phyloP scores from a whole-genome alignment of 176 grass and related monocot species.

The Dendrocalamus sinicus region DNA sequence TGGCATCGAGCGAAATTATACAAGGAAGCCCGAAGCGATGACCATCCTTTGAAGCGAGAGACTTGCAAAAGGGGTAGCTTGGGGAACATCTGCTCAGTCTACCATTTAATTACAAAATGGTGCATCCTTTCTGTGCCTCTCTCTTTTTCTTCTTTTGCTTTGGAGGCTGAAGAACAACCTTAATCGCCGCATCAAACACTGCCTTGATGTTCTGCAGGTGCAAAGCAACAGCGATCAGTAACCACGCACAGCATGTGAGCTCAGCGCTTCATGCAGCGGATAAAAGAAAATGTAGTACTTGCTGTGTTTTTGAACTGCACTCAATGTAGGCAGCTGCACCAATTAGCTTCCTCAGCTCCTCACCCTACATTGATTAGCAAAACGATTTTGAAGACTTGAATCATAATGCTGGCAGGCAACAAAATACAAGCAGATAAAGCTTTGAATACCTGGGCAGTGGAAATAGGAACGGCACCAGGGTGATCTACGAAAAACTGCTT shows the following conservation, averaged over 20 bases:
- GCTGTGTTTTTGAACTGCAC: constrained; percentile 81
- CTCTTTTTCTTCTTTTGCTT: constrained; percentile 81
- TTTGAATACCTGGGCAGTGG: constrained; percentile 50
- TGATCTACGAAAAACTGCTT: constrained; percentile 58
- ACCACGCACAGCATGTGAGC: constrained; percentile 17
- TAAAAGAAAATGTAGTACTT: constrained; percentile 48
- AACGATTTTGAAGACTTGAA: neutral
- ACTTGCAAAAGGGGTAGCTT: constrained; percentile 29
- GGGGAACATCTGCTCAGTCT: constrained; percentile 21
- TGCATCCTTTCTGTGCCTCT: constrained; percentile 64
- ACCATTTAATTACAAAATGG: constrained; percentile 65
- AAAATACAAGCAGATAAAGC: neutral
- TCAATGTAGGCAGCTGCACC: constrained; percentile 72
- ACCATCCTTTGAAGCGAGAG: constrained; percentile 34
- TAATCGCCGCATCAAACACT: constrained; percentile 81
- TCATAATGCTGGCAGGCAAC: neutral
- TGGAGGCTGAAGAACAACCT: constrained; percentile 79
- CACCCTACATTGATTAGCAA: constrained; percentile 56
- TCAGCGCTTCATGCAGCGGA: neutral
- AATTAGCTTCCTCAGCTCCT: constrained; percentile 77
- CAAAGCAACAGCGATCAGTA: constrained; percentile 33
- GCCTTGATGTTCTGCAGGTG: constrained; percentile 73
- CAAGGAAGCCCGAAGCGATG: neutral
- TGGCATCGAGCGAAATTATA: constrained; percentile 33
- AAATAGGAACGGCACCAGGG: constrained; percentile 55